Percentiles rank a stretch among this genome's conserved stretches.
Conservation (phyloP, 169 alveolate genomes). For the Cryptosporidium xiaoi region DNA sequence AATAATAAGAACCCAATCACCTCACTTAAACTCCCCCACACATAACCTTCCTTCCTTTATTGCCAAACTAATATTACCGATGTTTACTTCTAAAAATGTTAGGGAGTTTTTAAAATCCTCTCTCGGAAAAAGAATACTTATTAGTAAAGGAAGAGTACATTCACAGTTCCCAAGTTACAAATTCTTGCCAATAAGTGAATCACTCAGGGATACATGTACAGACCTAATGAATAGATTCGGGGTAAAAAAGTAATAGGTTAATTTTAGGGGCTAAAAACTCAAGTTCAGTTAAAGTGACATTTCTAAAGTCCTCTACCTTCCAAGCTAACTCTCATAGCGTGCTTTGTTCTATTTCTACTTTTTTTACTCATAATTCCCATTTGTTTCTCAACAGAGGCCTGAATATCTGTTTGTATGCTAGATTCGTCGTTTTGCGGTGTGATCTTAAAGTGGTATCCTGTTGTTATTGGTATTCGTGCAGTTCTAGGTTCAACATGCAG, state of each 20-base stretch:
- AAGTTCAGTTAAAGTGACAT: background rate
- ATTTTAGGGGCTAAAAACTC: background rate
- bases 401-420: background rate
- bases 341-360: slow-evolving; percentile 18
- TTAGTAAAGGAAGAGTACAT: slow-evolving; percentile 43
- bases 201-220: slow-evolving; percentile 48
- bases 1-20: slow-evolving; percentile 17
- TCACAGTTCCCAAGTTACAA: slow-evolving; percentile 58
- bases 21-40: slow-evolving; percentile 57
- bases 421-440: slow-evolving; percentile 37
- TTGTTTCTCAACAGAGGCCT: slow-evolving; percentile 1
- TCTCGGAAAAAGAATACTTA: slow-evolving; percentile 41
- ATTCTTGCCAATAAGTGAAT: slow-evolving; percentile 26
- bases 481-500: slow-evolving; percentile 46
- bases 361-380: slow-evolving; percentile 21
- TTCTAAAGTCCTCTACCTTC: slow-evolving; percentile 73
- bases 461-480: slow-evolving; percentile 47
- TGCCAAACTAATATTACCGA: slow-evolving; percentile 29
- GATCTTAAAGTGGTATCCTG: slow-evolving; percentile 53
- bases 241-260: background rate
- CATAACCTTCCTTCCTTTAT: slow-evolving; percentile 39
- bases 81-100: slow-evolving; percentile 58
- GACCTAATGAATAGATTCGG: slow-evolving; percentile 12
- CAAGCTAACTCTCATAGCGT: slow-evolving; percentile 63
- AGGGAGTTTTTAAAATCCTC: slow-evolving; percentile 49